A percentile compares a stretch with the other conserved stretches of the same genome.
Evolutionary conservation across 257 asterid species (phyloP).

Genomic region (Penstemon barbatus): DNA sequence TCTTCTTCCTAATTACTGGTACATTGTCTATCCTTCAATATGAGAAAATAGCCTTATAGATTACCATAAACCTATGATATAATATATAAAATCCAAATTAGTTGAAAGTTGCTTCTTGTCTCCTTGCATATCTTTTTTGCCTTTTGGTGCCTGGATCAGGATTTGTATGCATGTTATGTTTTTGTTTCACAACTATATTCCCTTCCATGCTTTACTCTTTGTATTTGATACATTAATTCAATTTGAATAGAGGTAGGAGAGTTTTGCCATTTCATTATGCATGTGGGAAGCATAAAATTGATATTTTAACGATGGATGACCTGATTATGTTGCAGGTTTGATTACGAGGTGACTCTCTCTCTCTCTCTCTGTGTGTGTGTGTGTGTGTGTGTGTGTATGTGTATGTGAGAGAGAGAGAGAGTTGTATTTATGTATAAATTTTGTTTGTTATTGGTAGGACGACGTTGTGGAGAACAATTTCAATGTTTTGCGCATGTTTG

Average conservation of each 20-base stretch:
- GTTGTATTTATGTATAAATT: not conserved
- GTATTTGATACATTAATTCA: not conserved
- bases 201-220: not conserved
- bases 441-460: conserved; percentile 42
- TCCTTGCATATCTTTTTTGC: not conserved
- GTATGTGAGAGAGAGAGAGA: no score
- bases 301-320: conserved; percentile 37
- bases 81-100: conserved; percentile 10
- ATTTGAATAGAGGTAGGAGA: not conserved
- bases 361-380: not conserved
- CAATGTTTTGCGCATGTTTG: conserved; percentile 88
- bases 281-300: conserved; percentile 39
- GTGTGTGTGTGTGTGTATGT: not conserved
- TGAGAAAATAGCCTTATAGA: not conserved
- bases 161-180: not conserved
- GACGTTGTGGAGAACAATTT: conserved; percentile 76
- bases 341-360: conserved; percentile 71
- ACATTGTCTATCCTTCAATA: not conserved
- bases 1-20: conserved; percentile 24
- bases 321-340: conserved; percentile 61
- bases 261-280: conserved; percentile 31
- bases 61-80: not conserved
- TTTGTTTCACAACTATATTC: not conserved
- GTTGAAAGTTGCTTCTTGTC: not conserved
- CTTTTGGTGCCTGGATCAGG: not conserved